These are phyloP conservation scores for Crucibulum laeve DNA, from an alignment of 768 basidiomycete genomes.

Conservation along the genomic window DNA sequence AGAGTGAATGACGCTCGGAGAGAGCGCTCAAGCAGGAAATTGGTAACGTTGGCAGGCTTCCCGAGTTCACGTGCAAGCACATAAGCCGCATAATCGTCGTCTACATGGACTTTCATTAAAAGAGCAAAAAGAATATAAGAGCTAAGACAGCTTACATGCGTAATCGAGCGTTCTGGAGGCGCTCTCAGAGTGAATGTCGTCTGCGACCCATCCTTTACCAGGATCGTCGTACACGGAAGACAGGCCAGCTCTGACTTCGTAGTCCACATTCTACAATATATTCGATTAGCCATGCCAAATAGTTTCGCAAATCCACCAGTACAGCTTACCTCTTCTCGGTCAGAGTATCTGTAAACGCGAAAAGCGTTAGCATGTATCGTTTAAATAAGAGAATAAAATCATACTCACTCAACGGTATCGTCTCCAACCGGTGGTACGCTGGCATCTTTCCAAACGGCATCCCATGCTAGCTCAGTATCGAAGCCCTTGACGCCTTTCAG, in stretches of 20 bases:
- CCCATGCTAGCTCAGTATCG: slow-evolving; percentile 61
- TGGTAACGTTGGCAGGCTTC: slow-evolving; percentile 40
- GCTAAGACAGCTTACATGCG: slow-evolving; percentile 46
- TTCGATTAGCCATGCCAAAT: neutral
- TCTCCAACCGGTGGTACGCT: slow-evolving; percentile 60
- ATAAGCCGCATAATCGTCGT: slow-evolving; percentile 74
- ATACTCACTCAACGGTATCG: slow-evolving; percentile 40
- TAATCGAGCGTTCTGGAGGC: slow-evolving; percentile 78
- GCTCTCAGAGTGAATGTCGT: slow-evolving; percentile 76
- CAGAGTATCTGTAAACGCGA: slow-evolving; percentile 52
- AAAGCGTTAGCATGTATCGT: slow-evolving; percentile 1
- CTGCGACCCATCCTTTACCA: slow-evolving; percentile 69
- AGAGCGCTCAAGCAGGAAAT: slow-evolving; percentile 53
- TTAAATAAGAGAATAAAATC: neutral
- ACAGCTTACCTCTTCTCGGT: slow-evolving; percentile 60
- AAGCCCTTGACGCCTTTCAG: slow-evolving; percentile 63
- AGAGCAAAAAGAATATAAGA: neutral
- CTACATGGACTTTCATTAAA: slow-evolving; percentile 25
- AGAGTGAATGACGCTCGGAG: slow-evolving; percentile 54
- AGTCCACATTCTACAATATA: slow-evolving; percentile 54
- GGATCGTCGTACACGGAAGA: slow-evolving; percentile 54
- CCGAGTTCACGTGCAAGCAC: slow-evolving; percentile 53
- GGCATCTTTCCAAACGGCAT: slow-evolving; percentile 72
- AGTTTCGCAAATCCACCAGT: neutral
- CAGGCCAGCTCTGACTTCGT: slow-evolving; percentile 78